A percentile compares a stretch with the other conserved stretches of the same genome.
phyloP scores from a whole-genome alignment of 257 asterid genomes.

The Galeopsis tetrahit region DNA sequence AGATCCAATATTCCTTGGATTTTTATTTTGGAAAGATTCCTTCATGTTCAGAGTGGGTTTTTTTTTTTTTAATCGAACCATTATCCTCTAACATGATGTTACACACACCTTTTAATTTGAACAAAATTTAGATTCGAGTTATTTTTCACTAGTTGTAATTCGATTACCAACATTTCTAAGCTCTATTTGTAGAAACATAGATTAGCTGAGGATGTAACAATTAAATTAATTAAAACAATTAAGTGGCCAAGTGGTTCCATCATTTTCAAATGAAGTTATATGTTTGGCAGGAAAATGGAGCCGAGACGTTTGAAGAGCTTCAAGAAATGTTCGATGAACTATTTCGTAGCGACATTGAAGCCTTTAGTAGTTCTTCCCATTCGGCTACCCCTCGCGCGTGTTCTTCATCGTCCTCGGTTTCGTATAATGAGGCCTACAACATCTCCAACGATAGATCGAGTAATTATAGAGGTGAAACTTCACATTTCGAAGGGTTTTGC shows the following conservation, averaged over 20 bases:
- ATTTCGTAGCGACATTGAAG: constrained; percentile 55
- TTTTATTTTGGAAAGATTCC: too few relatives aligned
- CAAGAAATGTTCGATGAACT: constrained; percentile 70
- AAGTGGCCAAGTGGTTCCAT: constrained; percentile 32
- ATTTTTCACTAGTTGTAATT: background rate
- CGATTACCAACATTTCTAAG: background rate
- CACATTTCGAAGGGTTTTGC: constrained; percentile 57
- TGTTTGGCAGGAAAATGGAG: constrained; percentile 59
- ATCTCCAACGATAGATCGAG: constrained; percentile 40
- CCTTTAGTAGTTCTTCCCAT: constrained; percentile 44
- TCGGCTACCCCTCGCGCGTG: constrained; percentile 42
- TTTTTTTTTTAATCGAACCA: too few relatives aligned
- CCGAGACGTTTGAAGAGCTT: constrained; percentile 67
- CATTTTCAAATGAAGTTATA: constrained; percentile 40
- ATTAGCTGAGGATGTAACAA: background rate
- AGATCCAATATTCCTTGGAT: background rate
- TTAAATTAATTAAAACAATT: too few relatives aligned
- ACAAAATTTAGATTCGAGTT: background rate
- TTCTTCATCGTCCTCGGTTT: constrained; percentile 46
- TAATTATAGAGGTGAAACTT: constrained; percentile 20
- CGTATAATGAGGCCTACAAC: constrained; percentile 29
- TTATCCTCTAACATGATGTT: too few relatives aligned
- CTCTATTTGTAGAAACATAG: background rate
- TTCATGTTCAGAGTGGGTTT: too few relatives aligned
- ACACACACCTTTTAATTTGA: background rate